Base-by-base conservation (phyloP, 129 eudicot species). In the Scalesia atractyloides region DNA sequence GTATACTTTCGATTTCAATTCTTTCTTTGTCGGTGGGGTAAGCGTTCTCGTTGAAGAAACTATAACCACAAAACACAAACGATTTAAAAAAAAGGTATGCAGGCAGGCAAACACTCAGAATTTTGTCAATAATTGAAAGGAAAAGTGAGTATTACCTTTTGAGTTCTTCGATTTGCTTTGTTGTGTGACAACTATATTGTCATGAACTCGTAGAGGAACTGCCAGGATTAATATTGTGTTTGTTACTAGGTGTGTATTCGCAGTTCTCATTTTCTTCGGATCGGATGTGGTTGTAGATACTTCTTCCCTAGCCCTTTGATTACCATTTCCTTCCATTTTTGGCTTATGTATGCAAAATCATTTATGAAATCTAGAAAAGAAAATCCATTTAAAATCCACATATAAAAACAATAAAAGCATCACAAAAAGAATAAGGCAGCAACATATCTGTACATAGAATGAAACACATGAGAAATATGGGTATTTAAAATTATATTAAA, bases 21-120 rank as follows among this genome's bases (percentile, higher is more conserved):
- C 94, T 85, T 68, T 74, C 80, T 47, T 69, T 85, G 79, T 87
- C 87, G 60, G 81, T 84, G 47, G 93, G 96, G 73, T 84, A 85
- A 47, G 89, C 84, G 73, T 80, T 81, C 69, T 76, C 80, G 77
- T 82, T 84, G 76, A 89, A 89, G 41, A 70, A 48, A 69, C 96
- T 89, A 78, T 33, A 9, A 66, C 11, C 34, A 10, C 34, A 30
- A 30, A 30, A 30, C 34, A 30, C 34, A 30, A 30, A 2, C 0
- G 10, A 57, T 20, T 10, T 57, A 0, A 57, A 22, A 57, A 22
- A 56, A 0, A 57, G 5, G 16, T 14, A n/a, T 50, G 18, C 4
- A n/a, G 6, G 8, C 57, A 43, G 10, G 19, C 71, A 66, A 22
- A 0, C 47, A 66, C 39, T 19, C 16, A 24, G 18, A 18, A 16